Evolutionary conservation across 1,284 basidiomycete species (phyloP).

Genomic region (Pholiota adiposa): DNA sequence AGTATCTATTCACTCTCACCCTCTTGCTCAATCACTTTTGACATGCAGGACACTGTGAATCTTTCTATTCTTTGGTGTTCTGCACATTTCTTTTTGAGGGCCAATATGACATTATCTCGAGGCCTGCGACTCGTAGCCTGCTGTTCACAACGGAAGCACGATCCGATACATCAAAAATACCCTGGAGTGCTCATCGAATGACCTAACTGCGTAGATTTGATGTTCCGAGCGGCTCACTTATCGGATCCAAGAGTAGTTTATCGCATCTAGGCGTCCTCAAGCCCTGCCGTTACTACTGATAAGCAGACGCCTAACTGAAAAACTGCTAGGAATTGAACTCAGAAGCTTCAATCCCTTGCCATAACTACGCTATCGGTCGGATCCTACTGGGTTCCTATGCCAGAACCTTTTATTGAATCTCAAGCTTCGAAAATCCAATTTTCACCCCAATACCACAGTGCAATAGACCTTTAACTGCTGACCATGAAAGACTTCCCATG

Average conservation of each 20-base stretch:
- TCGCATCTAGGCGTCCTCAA: neutral
- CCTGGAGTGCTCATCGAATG: neutral
- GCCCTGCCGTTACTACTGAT: neutral
- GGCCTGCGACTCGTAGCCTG: neutral
- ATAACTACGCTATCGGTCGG: neutral
- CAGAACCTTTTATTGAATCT: neutral
- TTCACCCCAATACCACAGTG: neutral
- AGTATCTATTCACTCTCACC: neutral
- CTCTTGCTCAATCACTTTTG: neutral
- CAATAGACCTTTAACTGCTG: neutral
- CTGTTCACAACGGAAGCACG: neutral
- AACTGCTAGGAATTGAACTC: neutral
- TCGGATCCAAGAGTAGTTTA: neutral
- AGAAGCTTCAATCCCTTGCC: neutral
- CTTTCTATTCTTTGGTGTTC: neutral
- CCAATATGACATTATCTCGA: neutral
- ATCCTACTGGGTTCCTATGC: neutral
- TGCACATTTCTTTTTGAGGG: neutral
- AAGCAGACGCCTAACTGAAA: neutral
- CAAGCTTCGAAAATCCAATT: neutral
- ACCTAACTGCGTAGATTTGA: neutral
- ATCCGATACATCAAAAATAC: neutral
- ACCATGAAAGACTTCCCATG: neutral
- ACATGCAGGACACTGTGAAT: neutral
- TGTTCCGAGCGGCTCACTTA: neutral